Evolutionary conservation across 371 early-diverging fungal genomes (phyloP).

Genomic region (Rhizopus sp.): DNA sequence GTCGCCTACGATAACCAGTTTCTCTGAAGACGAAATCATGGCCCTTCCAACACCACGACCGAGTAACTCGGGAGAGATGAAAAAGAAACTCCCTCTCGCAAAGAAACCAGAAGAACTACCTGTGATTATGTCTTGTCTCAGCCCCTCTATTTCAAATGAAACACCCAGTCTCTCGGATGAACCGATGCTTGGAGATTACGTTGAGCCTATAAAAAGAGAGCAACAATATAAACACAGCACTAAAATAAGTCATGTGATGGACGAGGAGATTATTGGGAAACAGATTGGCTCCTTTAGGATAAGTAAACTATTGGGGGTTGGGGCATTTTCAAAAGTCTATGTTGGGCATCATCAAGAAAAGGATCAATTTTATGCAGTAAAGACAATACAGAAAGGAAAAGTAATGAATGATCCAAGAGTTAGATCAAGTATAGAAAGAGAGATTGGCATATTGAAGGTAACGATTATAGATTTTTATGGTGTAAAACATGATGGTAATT

Average conservation of each 20-base stretch:
- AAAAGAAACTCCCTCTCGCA: not conserved
- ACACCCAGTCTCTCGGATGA: constrained; percentile 7
- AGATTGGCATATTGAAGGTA: constrained; percentile 50
- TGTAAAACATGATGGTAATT: not conserved
- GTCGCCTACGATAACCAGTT: constrained; percentile 3
- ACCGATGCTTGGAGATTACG: constrained; percentile 18
- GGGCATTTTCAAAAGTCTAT: constrained; percentile 54
- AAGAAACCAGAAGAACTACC: constrained; percentile 28
- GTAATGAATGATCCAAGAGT: constrained; percentile 42
- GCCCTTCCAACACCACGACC: constrained; percentile 40
- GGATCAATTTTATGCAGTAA: constrained; percentile 36
- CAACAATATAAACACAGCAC: constrained; percentile 10
- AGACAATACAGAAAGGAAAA: constrained; percentile 42
- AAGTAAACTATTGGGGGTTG: constrained; percentile 37
- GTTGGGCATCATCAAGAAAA: constrained; percentile 27
- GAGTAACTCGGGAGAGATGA: constrained; percentile 12
- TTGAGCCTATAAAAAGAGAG: constrained; percentile 20
- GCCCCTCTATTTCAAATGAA: constrained; percentile 9
- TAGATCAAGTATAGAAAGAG: constrained; percentile 49
- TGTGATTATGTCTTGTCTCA: constrained; percentile 25
- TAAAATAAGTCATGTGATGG: constrained; percentile 4
- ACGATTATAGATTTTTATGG: not conserved
- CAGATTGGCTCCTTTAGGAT: constrained; percentile 38
- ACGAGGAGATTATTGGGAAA: constrained; percentile 35
- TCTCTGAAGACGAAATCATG: constrained; percentile 31